Base-by-base conservation (phyloP, 2,329 filamentous ascomycete species). In the Sclerotinia minor region DNA sequence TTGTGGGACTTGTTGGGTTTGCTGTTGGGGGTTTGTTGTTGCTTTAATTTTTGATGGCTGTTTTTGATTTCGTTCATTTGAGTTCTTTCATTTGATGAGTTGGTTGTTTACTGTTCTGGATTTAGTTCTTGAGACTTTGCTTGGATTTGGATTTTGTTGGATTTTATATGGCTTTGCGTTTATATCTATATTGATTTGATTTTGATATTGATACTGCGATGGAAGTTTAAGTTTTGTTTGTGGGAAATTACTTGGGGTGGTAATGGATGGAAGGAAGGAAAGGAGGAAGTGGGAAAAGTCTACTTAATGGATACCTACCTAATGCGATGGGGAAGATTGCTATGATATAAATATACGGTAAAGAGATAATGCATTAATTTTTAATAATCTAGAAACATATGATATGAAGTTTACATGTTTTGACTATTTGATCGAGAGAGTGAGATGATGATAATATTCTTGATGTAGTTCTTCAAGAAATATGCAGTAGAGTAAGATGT, bases 1-100 rank as follows among this genome's bases (percentile, higher is more conserved):
- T 68, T 15, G 45, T 65, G 5, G 66, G 59, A 55, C 13, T 68
- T 24, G 61, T 61, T n/a, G 63, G 55, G 2, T 64, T 68, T 59
- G 52, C 50, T 45, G 65, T 64, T 60, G 57, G 57, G 19, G n/a
- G 64, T 13, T 44, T 49, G 54, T 60, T 69, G 44, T 52, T 69
- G 53, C 67, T 66, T 60, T 60, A n/a, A 32, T 41, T 66, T 61
- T 32, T 24, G 29, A 53, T 53, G 1, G n/a, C n/a, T 64, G 32
- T 15, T 35, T n/a, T 35, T 41, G 29, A 35, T 21, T n/a, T 55
- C 11, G 9, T 13, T 55, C 8, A 35, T 38, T 55, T 53, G 17
- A 32, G 6, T 8, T 35, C 32, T 35, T 35, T 32, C 11, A 53
- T 15, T 8, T n/a, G 32, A 17, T 47, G 26, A 35, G 21, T 60